These are phyloP conservation scores for Collybia sordida DNA, from an alignment of 768 basidiomycete genomes.

Conservation along the genomic window DNA sequence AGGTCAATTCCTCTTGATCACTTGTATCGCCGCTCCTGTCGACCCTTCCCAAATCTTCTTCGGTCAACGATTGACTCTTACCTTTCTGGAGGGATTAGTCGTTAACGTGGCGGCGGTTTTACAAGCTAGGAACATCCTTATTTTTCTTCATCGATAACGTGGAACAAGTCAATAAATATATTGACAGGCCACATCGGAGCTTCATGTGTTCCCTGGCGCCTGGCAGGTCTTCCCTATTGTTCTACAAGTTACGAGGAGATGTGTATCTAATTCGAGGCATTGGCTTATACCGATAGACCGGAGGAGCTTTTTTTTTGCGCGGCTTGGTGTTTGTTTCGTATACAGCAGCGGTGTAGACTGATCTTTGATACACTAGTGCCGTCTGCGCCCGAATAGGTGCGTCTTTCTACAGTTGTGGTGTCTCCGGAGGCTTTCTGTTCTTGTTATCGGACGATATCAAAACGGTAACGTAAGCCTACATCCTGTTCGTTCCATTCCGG, in stretches of 20 bases:
- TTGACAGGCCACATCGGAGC: neutral
- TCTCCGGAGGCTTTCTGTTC: conserved; percentile 7
- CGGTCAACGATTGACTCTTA: conserved; percentile 1
- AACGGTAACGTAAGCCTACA: conserved; percentile 6
- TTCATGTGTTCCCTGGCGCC: neutral
- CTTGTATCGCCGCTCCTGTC: conserved; percentile 7
- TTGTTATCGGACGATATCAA: neutral
- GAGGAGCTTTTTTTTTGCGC: conserved; percentile 2
- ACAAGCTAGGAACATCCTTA: conserved; percentile 1
- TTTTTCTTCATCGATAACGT: neutral
- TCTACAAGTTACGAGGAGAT: neutral
- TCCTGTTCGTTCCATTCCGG: neutral
- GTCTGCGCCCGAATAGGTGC: conserved; percentile 4
- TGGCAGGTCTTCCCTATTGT: neutral
- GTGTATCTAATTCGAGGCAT: neutral
- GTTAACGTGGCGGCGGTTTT: neutral
- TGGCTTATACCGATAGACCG: neutral
- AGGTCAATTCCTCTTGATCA: conserved; percentile 2
- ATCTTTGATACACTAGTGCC: conserved; percentile 4
- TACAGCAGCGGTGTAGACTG: conserved; percentile 2
- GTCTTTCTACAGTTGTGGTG: neutral
- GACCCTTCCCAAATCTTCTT: conserved; percentile 7
- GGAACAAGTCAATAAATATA: neutral
- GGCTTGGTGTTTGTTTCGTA: neutral
- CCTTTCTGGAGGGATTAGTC: neutral